Evolutionary conservation across 495 filamentous ascomycete species (phyloP), one percentile per base, ranked within the genome.

Genomic region (Aspergillus sparsus): DNA sequence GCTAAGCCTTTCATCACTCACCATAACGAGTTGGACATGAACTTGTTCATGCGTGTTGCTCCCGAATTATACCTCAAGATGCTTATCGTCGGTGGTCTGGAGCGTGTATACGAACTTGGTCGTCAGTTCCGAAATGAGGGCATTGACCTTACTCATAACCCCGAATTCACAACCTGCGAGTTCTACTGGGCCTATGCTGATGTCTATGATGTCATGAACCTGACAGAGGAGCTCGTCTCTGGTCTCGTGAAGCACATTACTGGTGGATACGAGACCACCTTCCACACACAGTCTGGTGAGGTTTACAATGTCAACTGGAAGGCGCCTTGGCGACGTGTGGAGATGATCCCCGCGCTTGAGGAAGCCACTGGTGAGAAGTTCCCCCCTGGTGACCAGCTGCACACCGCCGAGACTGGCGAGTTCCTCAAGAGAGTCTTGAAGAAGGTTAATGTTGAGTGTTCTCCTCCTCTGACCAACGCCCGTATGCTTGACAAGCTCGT

Each of bases 171-270:
- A 10, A 93, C 92, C 11, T 92, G 89, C 68, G 95, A 99, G 74
- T 97, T 97, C 80, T 99, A 99, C 75, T 86, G 86, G 85, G 94
- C 94, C 12, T 97, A 93, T 63, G 91, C 92, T 39, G 95, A 98
- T 75, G 82, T 93, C 49, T 89, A 91, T 74, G 94, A 99, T 71
- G 71, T 97, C 46, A 96, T 98, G 91, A 79, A 90, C 53, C 77
- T 92, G 66, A 98, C 95, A 2, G 95, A 99, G 72, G 93, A 98
- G 58, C 86, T 99, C 8, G 88, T 98, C 31, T 93, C 91, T 1
- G 84, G 86, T n/a, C 82, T 99, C 5, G 93, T 97, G 66, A 92
- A 97, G 83, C 78, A 89, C 52, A 80, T 98, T 42, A 95, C 90
- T 13, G 94, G 94, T 42, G 82, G 86, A 32, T 92, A 93, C 68